Conservation (phyloP, 2,329 filamentous ascomycete genomes). For the Talaromyces sp. region DNA sequence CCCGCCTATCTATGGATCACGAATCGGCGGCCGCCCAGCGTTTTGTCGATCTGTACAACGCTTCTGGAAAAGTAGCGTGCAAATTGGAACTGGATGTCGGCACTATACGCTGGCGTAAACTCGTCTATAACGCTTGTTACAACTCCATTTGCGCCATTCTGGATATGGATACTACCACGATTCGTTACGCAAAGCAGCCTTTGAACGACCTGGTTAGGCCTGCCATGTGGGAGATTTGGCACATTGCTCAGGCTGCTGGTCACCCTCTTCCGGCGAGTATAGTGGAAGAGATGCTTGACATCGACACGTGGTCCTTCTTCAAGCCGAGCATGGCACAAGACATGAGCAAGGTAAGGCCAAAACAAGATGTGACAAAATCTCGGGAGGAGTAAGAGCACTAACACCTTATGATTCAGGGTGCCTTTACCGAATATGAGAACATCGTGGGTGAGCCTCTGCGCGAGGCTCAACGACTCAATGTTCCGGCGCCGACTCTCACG, state of each 20-base stretch:
- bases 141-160: conserved; percentile 50
- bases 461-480: conserved; percentile 43
- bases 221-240: conserved; percentile 44
- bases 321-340: conserved; percentile 54
- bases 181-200: conserved; percentile 42
- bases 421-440: conserved; percentile 52
- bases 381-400: background rate
- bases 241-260: conserved; percentile 43
- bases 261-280: conserved; percentile 41
- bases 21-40: conserved; percentile 31
- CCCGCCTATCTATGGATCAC: conserved; percentile 6
- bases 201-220: conserved; percentile 48
- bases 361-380: background rate
- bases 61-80: conserved; percentile 42
- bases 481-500: conserved; percentile 31
- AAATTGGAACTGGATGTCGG: conserved; percentile 31
- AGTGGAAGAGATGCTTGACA: conserved; percentile 43
- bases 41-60: conserved; percentile 47
- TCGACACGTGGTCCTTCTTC: conserved; percentile 48
- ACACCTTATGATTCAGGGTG: conserved; percentile 34
- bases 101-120: conserved; percentile 28
- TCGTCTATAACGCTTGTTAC: conserved; percentile 48
- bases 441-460: conserved; percentile 51
- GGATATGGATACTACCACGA: conserved; percentile 46
- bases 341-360: conserved; percentile 39